Base-by-base conservation (phyloP, 2,329 filamentous ascomycete species). In the Clathrospora elynae region DNA sequence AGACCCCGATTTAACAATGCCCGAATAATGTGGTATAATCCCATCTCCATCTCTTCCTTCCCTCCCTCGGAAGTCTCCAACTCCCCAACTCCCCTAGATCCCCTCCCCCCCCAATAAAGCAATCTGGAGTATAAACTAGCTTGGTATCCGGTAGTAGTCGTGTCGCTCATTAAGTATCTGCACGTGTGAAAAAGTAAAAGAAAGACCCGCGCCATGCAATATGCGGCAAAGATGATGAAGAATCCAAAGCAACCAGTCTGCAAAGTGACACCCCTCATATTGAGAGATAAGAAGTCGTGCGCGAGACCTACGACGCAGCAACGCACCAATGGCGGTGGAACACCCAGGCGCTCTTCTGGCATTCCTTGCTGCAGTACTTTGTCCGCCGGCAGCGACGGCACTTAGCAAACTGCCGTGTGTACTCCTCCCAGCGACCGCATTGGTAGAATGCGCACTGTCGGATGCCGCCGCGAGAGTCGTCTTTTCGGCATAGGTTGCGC, bases 321-420 rank as follows among this genome's bases (percentile, higher is more conserved):
- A 93, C 86, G 70, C 93, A 99, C 93, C 93, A 99, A 74, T 97
- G 95, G 49, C 93, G 85, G 70, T 99, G 93, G 73, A 90, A 97
- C 18, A 93, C 90, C 93, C 93, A 99, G 7, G 93, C 95, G 60
- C 89, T 95, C 78, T 97, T 97, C 74, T 99, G 93, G 73, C 93
- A 99, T 72, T 99, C 93, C 73, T 99, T 99, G 81, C 91, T 96
- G 84, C 93, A 99, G 76, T 96, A 96, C 72, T 99, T 99, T 50
- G 93, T 99, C 55, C 93, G 85, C 59, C 93, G 85, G 75, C 93
- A 99, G 54, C 93, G 86, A 55, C 93, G 86, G 74, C 93, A 99
- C 74, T 99, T 99, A 58, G 93, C 93, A 71, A 99, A 99, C 68
- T 99, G 92, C 49, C 93, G 84, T 25, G 92, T 91, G 69, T 84